These are phyloP conservation scores for Yarrowia sp. DNA, from an alignment of 805 yeast genomes.

Conservation along the genomic window DNA sequence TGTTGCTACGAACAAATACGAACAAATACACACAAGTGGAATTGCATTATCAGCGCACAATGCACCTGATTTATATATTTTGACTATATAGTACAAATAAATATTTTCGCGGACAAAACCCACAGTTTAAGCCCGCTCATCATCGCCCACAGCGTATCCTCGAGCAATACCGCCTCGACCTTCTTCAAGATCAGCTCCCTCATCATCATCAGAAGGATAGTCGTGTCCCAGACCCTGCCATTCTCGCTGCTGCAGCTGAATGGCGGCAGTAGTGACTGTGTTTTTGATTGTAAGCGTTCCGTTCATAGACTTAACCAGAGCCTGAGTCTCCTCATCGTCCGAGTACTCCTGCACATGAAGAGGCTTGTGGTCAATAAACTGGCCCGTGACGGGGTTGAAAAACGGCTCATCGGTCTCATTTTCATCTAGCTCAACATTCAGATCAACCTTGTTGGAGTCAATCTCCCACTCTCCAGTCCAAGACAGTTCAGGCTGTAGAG, in stretches of 20 bases:
- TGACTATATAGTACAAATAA: conserved; percentile 13
- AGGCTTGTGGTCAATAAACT: conserved; percentile 58
- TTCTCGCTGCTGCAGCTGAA: conserved; percentile 59
- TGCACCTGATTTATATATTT: background rate
- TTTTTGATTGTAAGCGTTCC: conserved; percentile 63
- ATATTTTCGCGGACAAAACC: background rate
- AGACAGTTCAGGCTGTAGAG: conserved; percentile 66
- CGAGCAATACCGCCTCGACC: conserved; percentile 90
- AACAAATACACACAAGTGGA: background rate
- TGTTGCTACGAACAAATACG: conserved; percentile 24
- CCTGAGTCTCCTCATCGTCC: conserved; percentile 36
- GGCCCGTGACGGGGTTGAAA: conserved; percentile 87
- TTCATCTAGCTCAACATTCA: conserved; percentile 39
- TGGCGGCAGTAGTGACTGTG: conserved; percentile 88
- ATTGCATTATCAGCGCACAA: background rate
- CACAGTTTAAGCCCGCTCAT: background rate
- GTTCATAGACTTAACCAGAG: conserved; percentile 50
- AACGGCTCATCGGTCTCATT: conserved; percentile 51
- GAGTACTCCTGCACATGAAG: conserved; percentile 54
- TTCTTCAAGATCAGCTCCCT: conserved; percentile 78
- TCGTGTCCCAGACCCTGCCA: conserved; percentile 96
- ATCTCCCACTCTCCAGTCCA: conserved; percentile 97
- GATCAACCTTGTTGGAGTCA: conserved; percentile 59
- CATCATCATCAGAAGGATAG: conserved; percentile 47
- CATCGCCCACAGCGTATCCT: conserved; percentile 51